These are phyloP conservation scores for Spinacia oleracea DNA, from an alignment of 179 eudicot genomes.

Conservation along the genomic window DNA sequence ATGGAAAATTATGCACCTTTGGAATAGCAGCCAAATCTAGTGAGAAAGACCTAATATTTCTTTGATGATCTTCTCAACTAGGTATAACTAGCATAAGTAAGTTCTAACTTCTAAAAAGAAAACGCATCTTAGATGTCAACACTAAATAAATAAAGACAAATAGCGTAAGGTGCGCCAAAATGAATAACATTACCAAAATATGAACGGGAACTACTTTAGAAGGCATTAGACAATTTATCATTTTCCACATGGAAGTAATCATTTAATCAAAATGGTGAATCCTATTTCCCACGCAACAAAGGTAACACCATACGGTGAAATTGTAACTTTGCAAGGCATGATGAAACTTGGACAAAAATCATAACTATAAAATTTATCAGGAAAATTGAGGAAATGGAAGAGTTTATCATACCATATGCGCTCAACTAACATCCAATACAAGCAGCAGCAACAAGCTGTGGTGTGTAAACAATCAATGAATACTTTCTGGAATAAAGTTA, in stretches of 20 bases:
- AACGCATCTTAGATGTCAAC: not conserved
- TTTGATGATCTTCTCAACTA: not conserved
- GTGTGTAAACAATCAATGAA: slow-evolving; percentile 19
- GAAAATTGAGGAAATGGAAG: not conserved
- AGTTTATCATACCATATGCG: slow-evolving; percentile 20
- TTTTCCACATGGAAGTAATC: not conserved
- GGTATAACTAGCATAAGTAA: not conserved
- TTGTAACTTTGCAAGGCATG: not conserved
- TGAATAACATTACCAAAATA: not conserved
- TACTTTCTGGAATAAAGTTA: slow-evolving; percentile 15
- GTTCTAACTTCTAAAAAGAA: not conserved
- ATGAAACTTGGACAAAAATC: not conserved
- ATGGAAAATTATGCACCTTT: not conserved
- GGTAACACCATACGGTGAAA: not conserved
- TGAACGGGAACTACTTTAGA: not conserved
- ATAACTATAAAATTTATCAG: not conserved
- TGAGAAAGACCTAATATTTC: not conserved
- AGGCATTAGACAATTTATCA: not conserved
- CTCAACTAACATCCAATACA: slow-evolving; percentile 26
- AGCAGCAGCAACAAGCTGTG: slow-evolving; percentile 28
- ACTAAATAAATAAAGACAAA: not conserved
- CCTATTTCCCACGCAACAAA: not conserved
- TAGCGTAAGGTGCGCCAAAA: not conserved
- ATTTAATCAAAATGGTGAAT: slow-evolving; percentile 14
- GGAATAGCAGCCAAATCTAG: not conserved